Evolutionary conservation across 306 rosid genomes (phyloP).

Genomic region (Dalbergia oliveri): DNA sequence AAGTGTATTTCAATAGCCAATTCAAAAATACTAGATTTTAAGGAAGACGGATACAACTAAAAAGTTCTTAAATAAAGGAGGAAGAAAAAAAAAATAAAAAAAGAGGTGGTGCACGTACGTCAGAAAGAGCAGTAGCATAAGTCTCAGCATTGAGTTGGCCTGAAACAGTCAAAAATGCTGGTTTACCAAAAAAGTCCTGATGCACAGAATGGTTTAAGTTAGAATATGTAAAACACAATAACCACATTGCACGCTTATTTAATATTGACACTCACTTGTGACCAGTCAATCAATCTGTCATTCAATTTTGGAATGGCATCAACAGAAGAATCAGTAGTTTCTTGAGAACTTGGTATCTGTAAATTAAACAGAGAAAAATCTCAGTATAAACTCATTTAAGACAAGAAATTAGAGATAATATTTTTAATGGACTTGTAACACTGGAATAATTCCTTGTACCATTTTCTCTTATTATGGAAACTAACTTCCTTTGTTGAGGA

Average conservation of each 20-base stretch:
- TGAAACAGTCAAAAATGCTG: constrained; percentile 95
- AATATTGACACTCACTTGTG: constrained; percentile 68
- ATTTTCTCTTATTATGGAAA: constrained; percentile 24
- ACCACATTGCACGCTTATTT: constrained; percentile 10
- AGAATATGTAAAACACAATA: constrained; percentile 42
- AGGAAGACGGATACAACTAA: constrained; percentile 13
- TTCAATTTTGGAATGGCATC: constrained; percentile 77
- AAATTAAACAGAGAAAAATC: constrained; percentile 41
- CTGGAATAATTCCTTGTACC: constrained; percentile 21
- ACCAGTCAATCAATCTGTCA: constrained; percentile 86
- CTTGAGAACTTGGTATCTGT: constrained; percentile 84
- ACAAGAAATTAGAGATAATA: constrained; percentile 12
- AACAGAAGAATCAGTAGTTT: constrained; percentile 70
- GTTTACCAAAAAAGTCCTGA: constrained; percentile 95
- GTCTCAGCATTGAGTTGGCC: constrained; percentile 99
- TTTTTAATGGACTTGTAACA: not conserved
- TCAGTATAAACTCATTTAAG: constrained; percentile 10
- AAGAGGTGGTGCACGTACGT: constrained; percentile 57
- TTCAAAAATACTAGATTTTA: constrained; percentile 38
- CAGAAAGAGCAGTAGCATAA: constrained; percentile 96
- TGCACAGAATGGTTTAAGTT: constrained; percentile 39
- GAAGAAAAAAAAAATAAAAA: not conserved
- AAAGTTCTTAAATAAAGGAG: not conserved
- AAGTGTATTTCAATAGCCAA: constrained; percentile 37
- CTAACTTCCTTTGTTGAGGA: constrained; percentile 8